Percentiles rank a stretch among this genome's conserved stretches.
These are phyloP conservation scores for Globisporangium lucens DNA, from an alignment of 352 stramenopile genomes.

Conservation along the genomic window DNA sequence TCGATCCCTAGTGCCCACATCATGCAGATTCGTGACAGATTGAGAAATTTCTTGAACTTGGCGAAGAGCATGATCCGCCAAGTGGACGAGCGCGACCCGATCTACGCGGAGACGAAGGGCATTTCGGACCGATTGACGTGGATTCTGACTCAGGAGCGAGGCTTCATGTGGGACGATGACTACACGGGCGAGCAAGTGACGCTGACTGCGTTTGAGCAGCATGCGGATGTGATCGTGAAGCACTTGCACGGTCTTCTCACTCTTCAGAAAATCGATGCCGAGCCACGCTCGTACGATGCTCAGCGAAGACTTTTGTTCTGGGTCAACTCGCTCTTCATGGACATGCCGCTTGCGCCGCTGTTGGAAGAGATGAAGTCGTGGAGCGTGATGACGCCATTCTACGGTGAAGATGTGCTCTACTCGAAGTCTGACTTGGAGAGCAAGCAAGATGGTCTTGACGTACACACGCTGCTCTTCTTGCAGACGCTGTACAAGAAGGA, in stretches of 20 bases:
- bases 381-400: slow-evolving; percentile 99
- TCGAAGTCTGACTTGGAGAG: slow-evolving; percentile 96
- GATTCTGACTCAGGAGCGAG: slow-evolving; percentile 95
- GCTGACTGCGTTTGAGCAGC: slow-evolving; percentile 77
- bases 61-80: slow-evolving; percentile 85
- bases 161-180: slow-evolving; percentile 98
- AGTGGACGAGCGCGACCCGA: slow-evolving; percentile 73
- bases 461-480: slow-evolving; percentile 86
- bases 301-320: slow-evolving; percentile 97
- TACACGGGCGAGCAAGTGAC: slow-evolving; percentile 96
- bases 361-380: slow-evolving; percentile 98
- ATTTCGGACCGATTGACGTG: slow-evolving; percentile 95
- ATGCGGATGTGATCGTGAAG: slow-evolving; percentile 73
- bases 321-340: slow-evolving; percentile 99
- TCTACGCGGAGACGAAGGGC: slow-evolving; percentile 86
- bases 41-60: slow-evolving; percentile 92
- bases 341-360: slow-evolving; percentile 96
- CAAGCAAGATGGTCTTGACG: slow-evolving; percentile 92
- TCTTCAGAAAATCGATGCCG: slow-evolving; percentile 96
- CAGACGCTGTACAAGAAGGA: slow-evolving; percentile 98
- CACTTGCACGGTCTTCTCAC: slow-evolving; percentile 94
- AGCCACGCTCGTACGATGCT: slow-evolving; percentile 96
- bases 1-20: slow-evolving; percentile 80
- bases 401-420: slow-evolving; percentile 98
- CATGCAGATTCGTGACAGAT: slow-evolving; percentile 93